phyloP scores from a whole-genome alignment of 306 rosid genomes.

The Ochetophila trinervis region DNA sequence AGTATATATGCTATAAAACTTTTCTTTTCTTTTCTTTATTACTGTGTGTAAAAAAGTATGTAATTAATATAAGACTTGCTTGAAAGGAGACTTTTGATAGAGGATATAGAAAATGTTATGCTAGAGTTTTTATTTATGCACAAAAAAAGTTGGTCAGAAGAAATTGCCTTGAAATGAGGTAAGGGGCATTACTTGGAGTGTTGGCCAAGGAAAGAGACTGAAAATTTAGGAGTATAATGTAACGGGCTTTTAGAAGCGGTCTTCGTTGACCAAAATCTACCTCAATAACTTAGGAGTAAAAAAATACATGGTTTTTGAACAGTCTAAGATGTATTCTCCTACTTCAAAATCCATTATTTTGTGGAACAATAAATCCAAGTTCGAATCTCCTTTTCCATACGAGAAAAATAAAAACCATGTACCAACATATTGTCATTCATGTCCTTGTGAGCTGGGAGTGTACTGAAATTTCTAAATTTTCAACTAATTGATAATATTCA shows the following conservation, averaged over 20 bases:
- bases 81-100: neutral
- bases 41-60: neutral
- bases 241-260: neutral
- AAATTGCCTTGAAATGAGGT: neutral
- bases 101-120: neutral
- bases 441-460: too few relatives aligned
- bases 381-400: too few relatives aligned
- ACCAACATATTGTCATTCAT: too few relatives aligned
- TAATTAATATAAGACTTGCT: neutral
- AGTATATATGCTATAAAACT: neutral
- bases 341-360: too few relatives aligned
- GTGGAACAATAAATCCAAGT: too few relatives aligned
- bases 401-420: too few relatives aligned
- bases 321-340: too few relatives aligned
- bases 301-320: too few relatives aligned
- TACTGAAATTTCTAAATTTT: too few relatives aligned
- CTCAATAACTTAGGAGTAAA: too few relatives aligned
- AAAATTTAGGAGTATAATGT: neutral
- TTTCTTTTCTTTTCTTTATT: too few relatives aligned
- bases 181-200: slow-evolving; percentile 20
- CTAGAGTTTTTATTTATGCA: neutral
- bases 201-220: slow-evolving; percentile 1
- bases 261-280: slow-evolving; percentile 6
- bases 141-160: neutral
- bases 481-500: too few relatives aligned